Base-by-base conservation (phyloP, 2,329 filamentous ascomycete genomes). In the Pochonia chlamydosporia region DNA sequence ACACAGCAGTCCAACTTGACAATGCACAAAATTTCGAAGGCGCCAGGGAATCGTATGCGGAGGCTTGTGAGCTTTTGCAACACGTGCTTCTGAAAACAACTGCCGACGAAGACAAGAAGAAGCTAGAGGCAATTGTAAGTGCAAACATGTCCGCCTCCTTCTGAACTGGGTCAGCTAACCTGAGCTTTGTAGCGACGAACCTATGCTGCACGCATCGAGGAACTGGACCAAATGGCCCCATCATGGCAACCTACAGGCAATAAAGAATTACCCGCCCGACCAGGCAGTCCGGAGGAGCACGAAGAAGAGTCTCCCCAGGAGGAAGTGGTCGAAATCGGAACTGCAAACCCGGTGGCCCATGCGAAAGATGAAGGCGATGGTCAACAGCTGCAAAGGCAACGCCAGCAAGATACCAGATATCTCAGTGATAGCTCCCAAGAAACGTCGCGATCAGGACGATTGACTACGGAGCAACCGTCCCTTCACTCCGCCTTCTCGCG, bases 21-120 rank as follows among this genome's bases (percentile, higher is more conserved):
- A 97, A 96, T 77, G 90, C 89, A 13, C 88, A 93, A 59, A 96
- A 97, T 61, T 92, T 93, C 53, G 88, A 92, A 63, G 90, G 89
- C 35, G 93, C 93, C 16, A 84, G 95, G 62, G 82, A 89, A 59
- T 90, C 92, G 13, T 99, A 99, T 63, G 76, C 80, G 10, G 93
- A 99, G 67, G 93, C 95, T 4, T 99, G 93, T 62, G 80, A 84
- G 47, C 74, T 99, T 49, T 71, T 99, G 46, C 85, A 92, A 56
- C 84, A 95, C 59, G 93, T 99, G 4, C 86, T 99, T 70, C 72
- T 84, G 48, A 82, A 88, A 57, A 96, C 89, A 49, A 84, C 84
- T 10, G 89, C 85, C 6, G 84, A 91, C 28, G 90, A 96, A 45
- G 93, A 99, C 60, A 84, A 85, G 64, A 85, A 82, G 55, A 97